Evolutionary conservation across 805 yeast genomes (phyloP).

Genomic region (Candida fluviatilis): DNA sequence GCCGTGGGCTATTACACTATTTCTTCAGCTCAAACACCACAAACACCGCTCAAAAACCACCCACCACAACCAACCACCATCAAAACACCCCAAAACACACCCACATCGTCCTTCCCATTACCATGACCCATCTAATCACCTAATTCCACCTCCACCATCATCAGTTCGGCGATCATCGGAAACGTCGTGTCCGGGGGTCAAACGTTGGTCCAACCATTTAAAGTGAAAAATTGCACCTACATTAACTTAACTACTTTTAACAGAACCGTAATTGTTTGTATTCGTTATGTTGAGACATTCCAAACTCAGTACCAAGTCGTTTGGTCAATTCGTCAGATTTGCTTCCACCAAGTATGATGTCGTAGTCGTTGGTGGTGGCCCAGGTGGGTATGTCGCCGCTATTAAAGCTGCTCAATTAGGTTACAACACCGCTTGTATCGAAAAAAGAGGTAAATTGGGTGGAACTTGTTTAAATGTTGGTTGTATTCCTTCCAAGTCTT

Average conservation of each 20-base stretch:
- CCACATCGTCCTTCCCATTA: too few relatives aligned
- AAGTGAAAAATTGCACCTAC: not conserved
- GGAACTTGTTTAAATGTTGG: constrained; percentile 99
- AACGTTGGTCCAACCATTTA: not conserved
- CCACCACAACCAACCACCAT: not conserved
- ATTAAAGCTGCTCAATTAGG: constrained; percentile 98
- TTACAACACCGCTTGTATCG: constrained; percentile 90
- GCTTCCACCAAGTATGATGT: constrained; percentile 66
- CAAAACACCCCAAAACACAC: not conserved
- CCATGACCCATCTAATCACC: not conserved
- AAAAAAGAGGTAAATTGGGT: constrained; percentile 93
- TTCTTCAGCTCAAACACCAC: not conserved
- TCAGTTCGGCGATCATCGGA: not conserved
- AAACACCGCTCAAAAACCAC: not conserved
- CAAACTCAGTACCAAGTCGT: constrained; percentile 9
- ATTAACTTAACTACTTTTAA: too few relatives aligned
- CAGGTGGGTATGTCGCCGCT: constrained; percentile 99
- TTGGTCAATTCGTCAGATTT: constrained; percentile 35
- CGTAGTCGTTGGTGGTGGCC: constrained; percentile 98
- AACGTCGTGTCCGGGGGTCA: constrained; percentile 1
- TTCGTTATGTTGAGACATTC: constrained; percentile 18
- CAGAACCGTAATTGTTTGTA: too few relatives aligned
- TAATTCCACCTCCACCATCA: not conserved
- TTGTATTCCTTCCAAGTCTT: constrained; percentile 96
- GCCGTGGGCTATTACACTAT: too few relatives aligned